Evolutionary conservation across 306 rosid species (phyloP), one percentile per base, ranked within the genome.

Genomic region (Spatholobus suberectus): DNA sequence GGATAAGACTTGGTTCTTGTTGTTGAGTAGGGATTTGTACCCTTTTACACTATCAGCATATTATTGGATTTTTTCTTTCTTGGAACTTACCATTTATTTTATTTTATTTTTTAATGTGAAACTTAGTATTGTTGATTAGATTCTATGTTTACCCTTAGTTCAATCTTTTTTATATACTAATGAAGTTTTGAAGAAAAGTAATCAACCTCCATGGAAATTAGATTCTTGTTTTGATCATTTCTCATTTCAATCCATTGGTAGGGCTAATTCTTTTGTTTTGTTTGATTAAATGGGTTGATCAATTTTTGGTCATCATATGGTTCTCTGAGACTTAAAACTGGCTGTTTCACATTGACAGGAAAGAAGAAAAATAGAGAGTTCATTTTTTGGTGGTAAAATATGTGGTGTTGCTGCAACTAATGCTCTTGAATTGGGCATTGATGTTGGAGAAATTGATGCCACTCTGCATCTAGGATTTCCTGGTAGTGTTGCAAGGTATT

Each of bases 341-440:
- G 81, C 38, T 74, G 24, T 23, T 78, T 81, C 70, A 71, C 62
- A 44, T 81, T 74, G 43, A 71, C 91, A 96, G 99, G 93, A 96
- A 74, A 88, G 99, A 89, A 90, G 99, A 79, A 91, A 88, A 80
- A 93, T 96, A 46, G 99, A 96, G 90, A 81, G 92, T 79, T 96
- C 90, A 44, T 87, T 96, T 63, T 93, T 96, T 84, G 89, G 92
- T 68, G 99, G 99, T 78, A 90, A 90, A 84, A 88, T 92, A 85
- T 85, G 91, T 87, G 99, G 99, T 43, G 88, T 96, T 77, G 98
- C 97, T 81, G 97, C 99, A 21, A 96, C 99, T 58, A 96, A 96
- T 96, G 99, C 99, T 82, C 99, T 96, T 83, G 99, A 96, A 77
- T 90, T 96, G 92, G 99, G 99, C 84, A 92, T 93, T 79, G 98